phyloP scores from a whole-genome alignment of 805 yeast species.

The Saturnispora kantuleensis region DNA sequence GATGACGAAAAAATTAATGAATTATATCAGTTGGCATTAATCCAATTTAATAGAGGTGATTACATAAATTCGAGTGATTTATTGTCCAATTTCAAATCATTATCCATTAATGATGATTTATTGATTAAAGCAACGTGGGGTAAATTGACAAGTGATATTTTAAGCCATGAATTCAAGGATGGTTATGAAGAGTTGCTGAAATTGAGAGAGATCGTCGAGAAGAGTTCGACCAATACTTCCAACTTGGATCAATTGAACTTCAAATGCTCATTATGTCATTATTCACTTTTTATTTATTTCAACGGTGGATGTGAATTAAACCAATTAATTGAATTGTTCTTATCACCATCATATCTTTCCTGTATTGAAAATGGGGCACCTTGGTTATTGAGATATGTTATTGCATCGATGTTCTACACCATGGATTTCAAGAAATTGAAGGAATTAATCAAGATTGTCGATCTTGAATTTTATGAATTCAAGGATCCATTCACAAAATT shows the following conservation, averaged over 20 bases:
- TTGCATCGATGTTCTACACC: constrained; percentile 44
- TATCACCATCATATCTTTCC: constrained; percentile 49
- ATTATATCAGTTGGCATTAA: constrained; percentile 49
- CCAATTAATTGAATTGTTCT: constrained; percentile 45
- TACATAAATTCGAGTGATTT: constrained; percentile 51
- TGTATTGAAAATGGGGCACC: constrained; percentile 66
- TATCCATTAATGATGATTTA: constrained; percentile 41
- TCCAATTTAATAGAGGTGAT: constrained; percentile 55
- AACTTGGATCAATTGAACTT: constrained; percentile 50
- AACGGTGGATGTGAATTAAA: constrained; percentile 25
- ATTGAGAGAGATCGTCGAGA: constrained; percentile 50
- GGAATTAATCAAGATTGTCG: constrained; percentile 47
- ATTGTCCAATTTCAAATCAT: constrained; percentile 44
- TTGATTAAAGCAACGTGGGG: constrained; percentile 59
- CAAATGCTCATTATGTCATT: constrained; percentile 61
- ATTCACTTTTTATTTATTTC: constrained; percentile 56
- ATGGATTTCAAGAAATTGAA: constrained; percentile 39
- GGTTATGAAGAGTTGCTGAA: constrained; percentile 44
- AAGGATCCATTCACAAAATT: constrained; percentile 54
- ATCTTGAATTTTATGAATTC: constrained; percentile 57
- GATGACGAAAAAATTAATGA: constrained; percentile 39
- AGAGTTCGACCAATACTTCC: constrained; percentile 38
- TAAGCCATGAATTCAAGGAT: constrained; percentile 41
- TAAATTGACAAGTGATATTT: constrained; percentile 50
- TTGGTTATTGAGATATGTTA: constrained; percentile 58